A percentile compares a stretch with the other conserved stretches of the same genome.
phyloP scores from a whole-genome alignment of 495 filamentous ascomycete species.

The Penicillium nucicola region DNA sequence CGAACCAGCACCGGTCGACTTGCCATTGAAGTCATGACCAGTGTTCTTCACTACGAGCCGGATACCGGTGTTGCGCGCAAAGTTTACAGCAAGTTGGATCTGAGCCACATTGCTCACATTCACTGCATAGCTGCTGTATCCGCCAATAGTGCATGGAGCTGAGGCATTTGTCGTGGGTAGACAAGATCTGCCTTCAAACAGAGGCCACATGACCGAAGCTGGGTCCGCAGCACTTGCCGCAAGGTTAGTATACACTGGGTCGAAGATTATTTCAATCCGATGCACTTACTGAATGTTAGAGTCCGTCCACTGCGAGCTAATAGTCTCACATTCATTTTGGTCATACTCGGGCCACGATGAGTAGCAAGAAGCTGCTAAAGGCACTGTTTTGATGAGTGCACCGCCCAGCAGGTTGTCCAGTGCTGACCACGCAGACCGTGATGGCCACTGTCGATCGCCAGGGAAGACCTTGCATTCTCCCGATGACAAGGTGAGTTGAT shows the following conservation, averaged over 20 bases:
- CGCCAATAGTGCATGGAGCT: slow-evolving; percentile 51
- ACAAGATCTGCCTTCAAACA: slow-evolving; percentile 39
- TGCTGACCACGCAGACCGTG: slow-evolving; percentile 31
- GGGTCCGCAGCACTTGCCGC: slow-evolving; percentile 24
- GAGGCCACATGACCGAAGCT: slow-evolving; percentile 43
- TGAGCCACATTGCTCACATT: slow-evolving; percentile 55
- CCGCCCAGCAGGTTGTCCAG: slow-evolving; percentile 49
- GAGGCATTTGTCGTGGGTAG: slow-evolving; percentile 27
- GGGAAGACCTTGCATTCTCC: slow-evolving; percentile 49
- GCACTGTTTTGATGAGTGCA: slow-evolving; percentile 53
- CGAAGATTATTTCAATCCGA: background rate
- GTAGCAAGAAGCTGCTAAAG: slow-evolving; percentile 55
- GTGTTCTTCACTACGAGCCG: slow-evolving; percentile 68
- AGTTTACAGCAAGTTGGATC: slow-evolving; percentile 57
- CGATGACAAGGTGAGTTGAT: background rate
- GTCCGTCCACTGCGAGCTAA: slow-evolving; percentile 24
- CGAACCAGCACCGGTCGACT: slow-evolving; percentile 53
- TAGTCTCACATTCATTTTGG: slow-evolving; percentile 32
- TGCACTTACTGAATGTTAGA: slow-evolving; percentile 30
- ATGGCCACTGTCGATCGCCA: slow-evolving; percentile 46
- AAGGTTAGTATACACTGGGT: background rate
- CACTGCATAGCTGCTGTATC: slow-evolving; percentile 57
- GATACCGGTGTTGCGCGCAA: slow-evolving; percentile 56
- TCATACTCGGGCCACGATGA: slow-evolving; percentile 45
- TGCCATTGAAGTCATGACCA: slow-evolving; percentile 63